Base-by-base conservation (phyloP, 768 basidiomycete genomes). In the Boletus vermiculosoides region DNA sequence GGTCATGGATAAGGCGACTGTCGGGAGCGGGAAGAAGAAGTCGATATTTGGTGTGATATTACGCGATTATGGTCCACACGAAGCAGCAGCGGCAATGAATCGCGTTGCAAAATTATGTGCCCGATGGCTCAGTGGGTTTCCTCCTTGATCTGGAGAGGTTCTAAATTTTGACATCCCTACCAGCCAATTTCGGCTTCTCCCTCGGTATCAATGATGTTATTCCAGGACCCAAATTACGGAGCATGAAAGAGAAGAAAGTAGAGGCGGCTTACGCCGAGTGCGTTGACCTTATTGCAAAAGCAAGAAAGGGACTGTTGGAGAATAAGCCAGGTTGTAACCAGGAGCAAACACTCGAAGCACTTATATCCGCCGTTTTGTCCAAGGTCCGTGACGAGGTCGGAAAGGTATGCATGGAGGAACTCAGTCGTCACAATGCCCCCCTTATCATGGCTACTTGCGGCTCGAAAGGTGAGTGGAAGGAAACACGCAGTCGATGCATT, bases 381-480 rank as follows among this genome's bases (percentile, higher is more conserved):
- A 90, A 91, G 68, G 97, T 99, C 62, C 90, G 97, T 76, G 94
- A 93, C 67, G 88, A 90, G 53, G 94, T 97, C 28, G 97, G 97
- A 59, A 89, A 97, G 64, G 94, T 95, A 56, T 99, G 97, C 74
- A 96, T 99, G 94, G 87, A 83, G 67, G 97, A 99, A 69, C 82
- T 99, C n/a, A 96, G 93, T 67, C 83, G 93, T 50, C 92, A 96
- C 71, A 99, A 98, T 68, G 94, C 97, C 2, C 94, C 97, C 2
- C 77, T 97, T 3, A 96, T 98, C 76, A 98, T 98, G 97, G 96
- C 97, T 50, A 97, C 94, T 40, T 98, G 95, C 76, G 96, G 96
- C 71, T 98, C 97, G 6, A 98, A 98, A 82, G 97, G 96, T 91
- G 54, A 46, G 74, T 61, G 20, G 44, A 54, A 28, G 11, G 8